phyloP scores from a whole-genome alignment of 495 filamentous ascomycete species.

The Aspergillus haitiensis region DNA sequence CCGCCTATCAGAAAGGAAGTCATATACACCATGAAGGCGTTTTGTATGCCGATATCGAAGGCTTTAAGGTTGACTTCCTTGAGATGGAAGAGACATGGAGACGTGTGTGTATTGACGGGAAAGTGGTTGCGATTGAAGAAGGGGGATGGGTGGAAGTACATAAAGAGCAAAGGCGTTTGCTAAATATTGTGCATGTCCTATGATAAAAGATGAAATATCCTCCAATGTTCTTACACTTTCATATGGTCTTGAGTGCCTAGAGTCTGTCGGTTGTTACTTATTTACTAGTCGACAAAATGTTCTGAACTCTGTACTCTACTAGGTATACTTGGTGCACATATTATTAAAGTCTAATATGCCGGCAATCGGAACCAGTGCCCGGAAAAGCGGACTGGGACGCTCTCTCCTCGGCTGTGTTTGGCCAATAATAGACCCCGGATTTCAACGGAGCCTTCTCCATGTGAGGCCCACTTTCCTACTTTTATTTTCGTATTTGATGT shows the following conservation, averaged over 20 bases:
- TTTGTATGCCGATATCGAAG: slow-evolving; percentile 64
- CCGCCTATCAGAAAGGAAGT: slow-evolving; percentile 70
- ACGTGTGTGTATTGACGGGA: slow-evolving; percentile 85
- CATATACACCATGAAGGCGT: slow-evolving; percentile 65
- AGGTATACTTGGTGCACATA: background rate
- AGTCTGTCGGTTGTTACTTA: background rate
- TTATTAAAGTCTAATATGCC: background rate
- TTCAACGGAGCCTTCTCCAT: background rate
- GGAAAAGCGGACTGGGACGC: background rate
- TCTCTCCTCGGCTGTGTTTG: background rate
- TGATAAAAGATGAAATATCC: background rate
- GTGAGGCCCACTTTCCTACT: background rate
- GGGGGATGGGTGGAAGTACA: slow-evolving; percentile 70
- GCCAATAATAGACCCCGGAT: slow-evolving; percentile 8
- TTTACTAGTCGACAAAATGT: background rate
- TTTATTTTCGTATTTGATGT: background rate
- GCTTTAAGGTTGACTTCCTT: slow-evolving; percentile 62
- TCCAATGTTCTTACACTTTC: background rate
- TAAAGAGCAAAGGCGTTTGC: slow-evolving; percentile 34
- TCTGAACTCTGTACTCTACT: no score
- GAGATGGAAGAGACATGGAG: slow-evolving; percentile 70
- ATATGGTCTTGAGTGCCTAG: no score
- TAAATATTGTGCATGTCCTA: slow-evolving; percentile 27
- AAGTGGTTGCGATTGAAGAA: slow-evolving; percentile 68
- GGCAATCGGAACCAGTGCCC: background rate